Percentiles rank a stretch among this genome's conserved stretches.
phyloP scores from a whole-genome alignment of 441 rosid genomes.

The Daphne laureola region DNA sequence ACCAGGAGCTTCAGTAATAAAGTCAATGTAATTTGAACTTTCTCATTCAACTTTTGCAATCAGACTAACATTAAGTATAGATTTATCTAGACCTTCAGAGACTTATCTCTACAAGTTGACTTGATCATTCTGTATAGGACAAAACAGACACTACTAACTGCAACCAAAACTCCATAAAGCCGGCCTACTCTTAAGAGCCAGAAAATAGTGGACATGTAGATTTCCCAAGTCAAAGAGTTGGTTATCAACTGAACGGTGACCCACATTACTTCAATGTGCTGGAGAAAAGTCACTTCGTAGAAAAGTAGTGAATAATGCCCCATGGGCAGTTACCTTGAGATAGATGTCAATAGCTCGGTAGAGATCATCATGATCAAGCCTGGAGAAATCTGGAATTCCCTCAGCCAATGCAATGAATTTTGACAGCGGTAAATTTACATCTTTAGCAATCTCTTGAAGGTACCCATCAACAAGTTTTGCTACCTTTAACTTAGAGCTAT shows the following conservation, averaged over 20 bases:
- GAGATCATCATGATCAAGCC: constrained; percentile 53
- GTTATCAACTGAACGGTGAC: constrained; percentile 33
- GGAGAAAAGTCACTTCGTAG: constrained; percentile 19
- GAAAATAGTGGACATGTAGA: constrained; percentile 13
- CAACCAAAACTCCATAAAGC: constrained; percentile 20
- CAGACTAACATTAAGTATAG: constrained; percentile 5
- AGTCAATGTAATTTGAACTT: too few species aligned
- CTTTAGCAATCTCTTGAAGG: constrained; percentile 56
- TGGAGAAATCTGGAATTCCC: constrained; percentile 42
- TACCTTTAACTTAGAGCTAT: constrained; percentile 50
- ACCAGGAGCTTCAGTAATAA: not conserved
- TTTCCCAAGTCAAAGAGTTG: constrained; percentile 40
- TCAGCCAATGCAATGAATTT: constrained; percentile 51
- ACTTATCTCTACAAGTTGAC: too few species aligned
- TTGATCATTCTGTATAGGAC: too few species aligned
- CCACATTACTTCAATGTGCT: constrained; percentile 24
- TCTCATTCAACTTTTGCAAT: not conserved
- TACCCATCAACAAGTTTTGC: constrained; percentile 59
- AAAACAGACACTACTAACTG: not conserved
- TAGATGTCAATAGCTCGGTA: constrained; percentile 60
- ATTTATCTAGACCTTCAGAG: not conserved
- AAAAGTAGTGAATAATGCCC: constrained; percentile 6
- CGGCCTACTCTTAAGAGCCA: constrained; percentile 28
- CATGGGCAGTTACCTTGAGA: constrained; percentile 42
- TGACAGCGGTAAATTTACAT: constrained; percentile 40